Base-by-base conservation (phyloP, 768 basidiomycete species). In the Polyporus arcularius region DNA sequence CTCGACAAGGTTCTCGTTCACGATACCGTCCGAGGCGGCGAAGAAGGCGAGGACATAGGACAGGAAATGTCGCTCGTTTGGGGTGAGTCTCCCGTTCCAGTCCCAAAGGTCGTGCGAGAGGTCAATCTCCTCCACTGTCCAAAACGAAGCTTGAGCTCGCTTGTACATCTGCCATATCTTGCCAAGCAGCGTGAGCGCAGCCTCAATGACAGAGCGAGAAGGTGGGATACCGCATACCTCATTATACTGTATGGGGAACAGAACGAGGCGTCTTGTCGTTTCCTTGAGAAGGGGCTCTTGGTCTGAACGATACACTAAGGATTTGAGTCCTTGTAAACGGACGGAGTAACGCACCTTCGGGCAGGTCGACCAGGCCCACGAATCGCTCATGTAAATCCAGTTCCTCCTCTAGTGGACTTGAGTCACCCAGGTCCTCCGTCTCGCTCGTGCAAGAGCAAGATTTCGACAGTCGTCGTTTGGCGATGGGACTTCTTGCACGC, bases 131-230 rank as follows among this genome's bases (percentile, higher is more conserved):
- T 95, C 93, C 0, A 89, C 92, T 0, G 93, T 95, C 94, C 94
- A 96, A 75, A 95, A 95, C 0, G 89, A 94, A 0, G 94, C 94
- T 68, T 98, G 86, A 0, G 95, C 94, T 68, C 92, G 89, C 78
- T 97, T 98, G 81, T 98, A 98, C 81, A 93, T 86, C 68, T 86
- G 86, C 95, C 95, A 97, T 66, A 97, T 94, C 93, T 96, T 41
- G 6, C 16, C 35, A 28, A 16, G 65, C 39, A 39, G 57, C 10
- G 15, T 35, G 39, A 16, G 52, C 18, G 45, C 7, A 49, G 2
- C 30, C 21, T 26, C 21, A 26, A 26, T 2, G 21, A 26, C 11
- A 35, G 15, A n/a, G 26, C 38, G 4, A 26, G 8, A 35, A 5
- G 32, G 31, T 10, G 40, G 8, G 5, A 48, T n/a, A 14, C 40